These are phyloP conservation scores for Arthroderma uncinatum DNA, from an alignment of 2,329 filamentous ascomycete species.

Conservation along the genomic window DNA sequence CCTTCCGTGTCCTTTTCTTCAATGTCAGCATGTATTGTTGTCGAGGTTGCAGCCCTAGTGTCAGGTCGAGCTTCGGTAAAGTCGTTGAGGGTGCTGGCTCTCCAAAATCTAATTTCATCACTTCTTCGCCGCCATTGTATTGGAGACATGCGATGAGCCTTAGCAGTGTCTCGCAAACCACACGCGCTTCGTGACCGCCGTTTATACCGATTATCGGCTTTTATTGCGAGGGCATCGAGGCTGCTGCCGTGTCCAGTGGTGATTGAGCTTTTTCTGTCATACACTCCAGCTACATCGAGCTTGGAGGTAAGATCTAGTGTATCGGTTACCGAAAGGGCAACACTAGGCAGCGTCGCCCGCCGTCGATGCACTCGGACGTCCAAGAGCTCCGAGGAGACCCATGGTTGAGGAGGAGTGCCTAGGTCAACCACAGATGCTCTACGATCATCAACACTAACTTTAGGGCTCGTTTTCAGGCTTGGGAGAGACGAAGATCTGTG, in stretches of 20 bases:
- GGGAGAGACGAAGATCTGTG: conserved; percentile 11
- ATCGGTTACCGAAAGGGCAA: conserved; percentile 34
- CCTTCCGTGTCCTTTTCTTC: conserved; percentile 1
- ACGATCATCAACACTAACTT: background rate
- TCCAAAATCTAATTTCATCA: conserved; percentile 31
- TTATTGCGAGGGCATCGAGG: conserved; percentile 10
- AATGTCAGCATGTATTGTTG: background rate
- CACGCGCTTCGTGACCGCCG: conserved; percentile 37
- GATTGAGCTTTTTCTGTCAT: background rate
- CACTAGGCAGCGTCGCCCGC: conserved; percentile 36
- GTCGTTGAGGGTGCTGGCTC: conserved; percentile 24
- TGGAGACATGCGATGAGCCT: conserved; percentile 29
- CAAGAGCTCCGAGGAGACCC: background rate
- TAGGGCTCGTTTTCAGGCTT: background rate
- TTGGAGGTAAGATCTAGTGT: conserved; percentile 19
- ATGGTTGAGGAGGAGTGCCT: background rate
- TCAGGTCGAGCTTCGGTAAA: conserved; percentile 13
- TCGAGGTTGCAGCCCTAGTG: background rate
- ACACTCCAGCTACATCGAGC: background rate
- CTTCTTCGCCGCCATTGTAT: conserved; percentile 34
- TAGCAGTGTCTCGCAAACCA: conserved; percentile 28
- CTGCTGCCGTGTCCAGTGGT: conserved; percentile 3
- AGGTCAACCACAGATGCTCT: background rate
- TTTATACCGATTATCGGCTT: conserved; percentile 22
- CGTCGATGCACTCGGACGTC: conserved; percentile 18